Conservation (phyloP, 768 basidiomycete species). For the Podaxis sp. region DNA sequence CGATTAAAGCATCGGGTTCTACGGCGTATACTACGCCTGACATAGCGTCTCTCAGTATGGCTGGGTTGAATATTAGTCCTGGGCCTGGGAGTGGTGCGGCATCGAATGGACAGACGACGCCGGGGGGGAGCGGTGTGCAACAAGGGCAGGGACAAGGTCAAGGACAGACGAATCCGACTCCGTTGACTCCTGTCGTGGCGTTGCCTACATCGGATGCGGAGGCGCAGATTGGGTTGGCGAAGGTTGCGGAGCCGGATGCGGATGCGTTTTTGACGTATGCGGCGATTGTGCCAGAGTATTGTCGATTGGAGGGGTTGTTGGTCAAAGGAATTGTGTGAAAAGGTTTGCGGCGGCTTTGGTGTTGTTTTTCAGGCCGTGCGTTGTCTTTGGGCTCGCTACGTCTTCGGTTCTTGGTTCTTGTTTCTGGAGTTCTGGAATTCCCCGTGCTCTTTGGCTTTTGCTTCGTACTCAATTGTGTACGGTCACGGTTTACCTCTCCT, state of each 20-base stretch:
- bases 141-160: not conserved
- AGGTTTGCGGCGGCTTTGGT: not conserved
- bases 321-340: conserved; percentile 57
- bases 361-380: not conserved
- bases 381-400: not conserved
- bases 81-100: conserved; percentile 33
- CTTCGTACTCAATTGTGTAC: too few relatives aligned
- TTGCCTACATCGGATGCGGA: conserved; percentile 73
- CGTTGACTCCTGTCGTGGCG: conserved; percentile 70
- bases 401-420: too few relatives aligned
- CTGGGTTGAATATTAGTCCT: conserved; percentile 16
- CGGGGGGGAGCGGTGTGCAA: not conserved
- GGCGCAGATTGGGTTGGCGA: conserved; percentile 72
- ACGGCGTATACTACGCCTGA: conserved; percentile 69
- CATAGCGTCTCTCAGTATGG: conserved; percentile 20
- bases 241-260: conserved; percentile 80
- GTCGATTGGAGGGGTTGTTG: conserved; percentile 76
- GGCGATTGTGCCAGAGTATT: conserved; percentile 82
- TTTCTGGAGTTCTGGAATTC: too few relatives aligned
- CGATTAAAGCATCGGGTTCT: conserved; percentile 27
- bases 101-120: conserved; percentile 18
- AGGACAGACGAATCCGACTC: conserved; percentile 51
- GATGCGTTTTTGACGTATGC: conserved; percentile 88
- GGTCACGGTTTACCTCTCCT: too few relatives aligned
- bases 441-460: too few relatives aligned